Evolutionary conservation across 345 rosid species (phyloP).

Genomic region (Aquilaria sinensis): DNA sequence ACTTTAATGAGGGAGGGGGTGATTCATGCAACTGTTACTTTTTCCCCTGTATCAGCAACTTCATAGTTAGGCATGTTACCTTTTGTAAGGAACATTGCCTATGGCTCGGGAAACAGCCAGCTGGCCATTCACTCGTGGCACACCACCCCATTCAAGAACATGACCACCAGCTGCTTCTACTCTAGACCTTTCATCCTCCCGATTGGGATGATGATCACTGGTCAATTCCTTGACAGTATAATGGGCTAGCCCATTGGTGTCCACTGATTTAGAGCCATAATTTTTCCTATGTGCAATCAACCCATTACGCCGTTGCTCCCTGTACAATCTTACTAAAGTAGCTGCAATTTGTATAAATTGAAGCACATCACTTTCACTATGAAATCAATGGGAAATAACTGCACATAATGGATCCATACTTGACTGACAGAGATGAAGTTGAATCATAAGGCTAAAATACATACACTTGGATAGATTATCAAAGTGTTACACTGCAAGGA

Average conservation of each 20-base stretch:
- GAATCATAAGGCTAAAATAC: not conserved
- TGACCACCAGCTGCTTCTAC: slow-evolving; percentile 93
- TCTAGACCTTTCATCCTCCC: slow-evolving; percentile 83
- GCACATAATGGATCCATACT: not conserved
- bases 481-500: not conserved
- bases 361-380: slow-evolving; percentile 9
- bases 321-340: slow-evolving; percentile 60
- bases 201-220: slow-evolving; percentile 81
- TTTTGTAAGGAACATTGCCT: slow-evolving; percentile 66
- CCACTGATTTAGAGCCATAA: slow-evolving; percentile 33
- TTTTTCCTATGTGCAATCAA: slow-evolving; percentile 37
- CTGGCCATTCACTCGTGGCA: slow-evolving; percentile 83
- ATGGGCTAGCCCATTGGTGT: slow-evolving; percentile 44
- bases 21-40: no score
- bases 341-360: slow-evolving; percentile 41
- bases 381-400: not conserved
- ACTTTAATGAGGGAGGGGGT: no score
- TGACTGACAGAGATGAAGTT: slow-evolving; percentile 5
- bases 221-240: slow-evolving; percentile 67
- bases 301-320: slow-evolving; percentile 53
- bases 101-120: slow-evolving; percentile 87
- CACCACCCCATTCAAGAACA: slow-evolving; percentile 73
- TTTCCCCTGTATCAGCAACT: no score
- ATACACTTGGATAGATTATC: not conserved
- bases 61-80: slow-evolving; percentile 25